A percentile compares a stretch with the other conserved stretches of the same genome.
Conservation (phyloP, 2,329 filamentous ascomycete genomes). For the Fonsecaea multimorphosa region DNA sequence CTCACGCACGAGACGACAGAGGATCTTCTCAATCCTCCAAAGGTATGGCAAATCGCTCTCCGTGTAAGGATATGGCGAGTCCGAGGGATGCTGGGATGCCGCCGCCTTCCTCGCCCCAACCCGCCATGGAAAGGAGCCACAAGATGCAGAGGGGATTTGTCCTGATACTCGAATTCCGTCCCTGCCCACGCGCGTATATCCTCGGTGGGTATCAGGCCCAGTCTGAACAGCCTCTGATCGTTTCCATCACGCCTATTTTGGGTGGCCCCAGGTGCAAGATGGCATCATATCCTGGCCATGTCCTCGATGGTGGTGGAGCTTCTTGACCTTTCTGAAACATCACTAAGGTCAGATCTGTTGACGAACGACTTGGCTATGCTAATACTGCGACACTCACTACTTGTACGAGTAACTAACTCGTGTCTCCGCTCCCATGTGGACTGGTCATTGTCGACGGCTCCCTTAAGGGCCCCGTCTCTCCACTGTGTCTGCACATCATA, state of each 20-base stretch:
- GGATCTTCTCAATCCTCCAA: background rate
- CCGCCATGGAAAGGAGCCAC: background rate
- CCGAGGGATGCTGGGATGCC: background rate
- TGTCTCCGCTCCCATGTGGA: background rate
- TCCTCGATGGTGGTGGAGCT: background rate
- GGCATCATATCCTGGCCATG: conserved; percentile 9
- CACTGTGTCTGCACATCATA: conserved; percentile 7
- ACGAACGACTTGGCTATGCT: background rate
- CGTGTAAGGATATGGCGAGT: background rate
- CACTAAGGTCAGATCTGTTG: conserved; percentile 11
- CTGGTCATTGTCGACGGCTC: background rate
- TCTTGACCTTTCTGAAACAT: conserved; percentile 10
- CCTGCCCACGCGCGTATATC: background rate
- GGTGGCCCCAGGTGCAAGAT: conserved; percentile 4
- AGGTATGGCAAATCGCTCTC: background rate
- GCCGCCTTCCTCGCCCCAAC: background rate
- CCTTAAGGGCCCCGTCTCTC: background rate
- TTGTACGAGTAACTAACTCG: background rate
- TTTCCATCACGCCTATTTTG: background rate
- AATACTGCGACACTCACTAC: background rate
- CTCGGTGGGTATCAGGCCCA: conserved; percentile 1
- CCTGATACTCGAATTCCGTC: background rate
- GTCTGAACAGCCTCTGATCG: background rate
- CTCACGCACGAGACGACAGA: background rate
- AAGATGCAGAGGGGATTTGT: background rate